phyloP scores from a whole-genome alignment of 805 yeast genomes.

The Yamadazyma nakazawae region DNA sequence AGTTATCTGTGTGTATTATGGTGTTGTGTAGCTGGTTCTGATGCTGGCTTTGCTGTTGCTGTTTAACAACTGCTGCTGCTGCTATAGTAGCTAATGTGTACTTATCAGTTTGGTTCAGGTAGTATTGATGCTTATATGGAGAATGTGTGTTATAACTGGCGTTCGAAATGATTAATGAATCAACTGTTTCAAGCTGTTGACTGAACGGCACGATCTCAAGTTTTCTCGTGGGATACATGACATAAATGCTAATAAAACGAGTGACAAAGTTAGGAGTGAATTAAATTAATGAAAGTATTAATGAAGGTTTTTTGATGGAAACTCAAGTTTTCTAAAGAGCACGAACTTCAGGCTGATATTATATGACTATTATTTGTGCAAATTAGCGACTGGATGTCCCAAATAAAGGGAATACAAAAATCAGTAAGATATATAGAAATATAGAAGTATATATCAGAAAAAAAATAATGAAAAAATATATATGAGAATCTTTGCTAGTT shows the following conservation, averaged over 20 bases:
- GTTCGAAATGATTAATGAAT: slow-evolving; percentile 9
- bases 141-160: background rate
- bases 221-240: slow-evolving; percentile 22
- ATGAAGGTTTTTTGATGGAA: background rate
- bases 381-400: background rate
- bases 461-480: background rate
- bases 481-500: slow-evolving; percentile 6
- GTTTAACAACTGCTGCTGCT: slow-evolving; percentile 32
- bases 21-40: slow-evolving; percentile 4
- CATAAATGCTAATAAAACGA: slow-evolving; percentile 6
- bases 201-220: slow-evolving; percentile 27
- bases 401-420: background rate
- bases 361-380: background rate
- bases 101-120: slow-evolving; percentile 15
- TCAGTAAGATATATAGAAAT: background rate
- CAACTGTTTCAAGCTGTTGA: slow-evolving; percentile 26
- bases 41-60: slow-evolving; percentile 22
- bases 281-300: background rate
- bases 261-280: slow-evolving; percentile 1
- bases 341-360: background rate
- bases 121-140: slow-evolving; percentile 7
- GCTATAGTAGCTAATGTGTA: slow-evolving; percentile 28
- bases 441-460: background rate
- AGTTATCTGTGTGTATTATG: background rate
- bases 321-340: too few species aligned